Evolutionary conservation across 2,329 filamentous ascomycete species (phyloP).

Genomic region (Neonectria ditissima): DNA sequence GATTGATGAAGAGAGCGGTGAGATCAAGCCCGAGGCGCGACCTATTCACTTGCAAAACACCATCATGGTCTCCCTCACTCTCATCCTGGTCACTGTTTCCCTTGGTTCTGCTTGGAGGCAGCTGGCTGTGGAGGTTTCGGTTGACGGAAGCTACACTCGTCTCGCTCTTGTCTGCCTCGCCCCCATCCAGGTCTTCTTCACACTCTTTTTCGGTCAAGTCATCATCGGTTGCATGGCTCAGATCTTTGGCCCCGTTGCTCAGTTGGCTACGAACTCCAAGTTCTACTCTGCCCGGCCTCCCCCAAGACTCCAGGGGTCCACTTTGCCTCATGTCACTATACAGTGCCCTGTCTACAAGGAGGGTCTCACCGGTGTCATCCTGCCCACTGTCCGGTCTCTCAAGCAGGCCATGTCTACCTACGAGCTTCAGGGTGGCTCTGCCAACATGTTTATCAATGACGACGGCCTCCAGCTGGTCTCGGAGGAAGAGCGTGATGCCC

Average conservation of each 20-base stretch:
- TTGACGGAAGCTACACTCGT: constrained; percentile 72
- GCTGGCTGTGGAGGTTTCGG: constrained; percentile 74
- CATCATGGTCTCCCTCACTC: constrained; percentile 73
- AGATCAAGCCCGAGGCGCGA: constrained; percentile 72
- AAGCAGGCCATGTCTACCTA: constrained; percentile 83
- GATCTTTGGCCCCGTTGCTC: constrained; percentile 79
- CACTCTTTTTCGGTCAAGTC: constrained; percentile 83
- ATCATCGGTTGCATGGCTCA: constrained; percentile 81
- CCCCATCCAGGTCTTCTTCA: constrained; percentile 83
- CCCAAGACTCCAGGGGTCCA: constrained; percentile 65
- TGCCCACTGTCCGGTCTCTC: constrained; percentile 80
- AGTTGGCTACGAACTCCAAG: constrained; percentile 81
- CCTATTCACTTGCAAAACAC: constrained; percentile 78
- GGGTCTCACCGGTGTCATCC: constrained; percentile 79
- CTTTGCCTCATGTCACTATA: constrained; percentile 80
- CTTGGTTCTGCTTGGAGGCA: constrained; percentile 78
- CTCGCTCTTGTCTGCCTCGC: constrained; percentile 74
- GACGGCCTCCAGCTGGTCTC: constrained; percentile 77
- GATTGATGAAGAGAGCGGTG: constrained; percentile 79
- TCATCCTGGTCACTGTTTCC: constrained; percentile 73
- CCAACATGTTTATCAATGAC: constrained; percentile 82
- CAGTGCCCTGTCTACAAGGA: constrained; percentile 93
- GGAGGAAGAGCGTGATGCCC: constrained; percentile 70
- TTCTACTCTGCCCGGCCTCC: constrained; percentile 83
- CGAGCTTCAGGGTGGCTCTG: constrained; percentile 81